Conservation (phyloP, 768 basidiomycete genomes). For the Rubroboletus satanas region DNA sequence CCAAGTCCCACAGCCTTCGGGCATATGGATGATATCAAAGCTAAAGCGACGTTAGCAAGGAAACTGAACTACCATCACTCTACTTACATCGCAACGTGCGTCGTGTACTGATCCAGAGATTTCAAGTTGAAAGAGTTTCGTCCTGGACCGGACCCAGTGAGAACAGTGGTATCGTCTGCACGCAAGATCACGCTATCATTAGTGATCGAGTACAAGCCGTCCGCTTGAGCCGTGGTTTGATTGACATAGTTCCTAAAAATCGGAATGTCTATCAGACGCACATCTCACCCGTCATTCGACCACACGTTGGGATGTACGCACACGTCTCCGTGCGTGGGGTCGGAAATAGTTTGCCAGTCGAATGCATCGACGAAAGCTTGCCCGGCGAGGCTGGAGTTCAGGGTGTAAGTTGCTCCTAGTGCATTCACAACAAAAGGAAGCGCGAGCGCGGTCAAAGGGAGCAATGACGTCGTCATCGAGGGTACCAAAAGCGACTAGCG, state of each 20-base stretch:
- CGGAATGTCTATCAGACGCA: neutral
- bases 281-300: neutral
- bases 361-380: conserved; percentile 42
- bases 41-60: neutral
- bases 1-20: conserved; percentile 35
- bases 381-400: conserved; percentile 43
- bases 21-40: conserved; percentile 35
- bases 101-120: conserved; percentile 27
- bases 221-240: conserved; percentile 43
- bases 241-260: conserved; percentile 40
- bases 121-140: conserved; percentile 33
- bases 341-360: conserved; percentile 19
- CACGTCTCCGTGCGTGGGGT: conserved; percentile 31
- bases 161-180: conserved; percentile 29
- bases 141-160: conserved; percentile 25
- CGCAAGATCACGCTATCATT: conserved; percentile 34
- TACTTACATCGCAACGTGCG: conserved; percentile 31
- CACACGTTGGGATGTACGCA: neutral
- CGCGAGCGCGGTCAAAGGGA: neutral
- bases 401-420: conserved; percentile 15
- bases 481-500: neutral
- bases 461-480: neutral
- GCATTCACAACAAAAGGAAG: neutral
- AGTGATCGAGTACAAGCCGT: conserved; percentile 54
- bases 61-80: neutral